A percentile compares a stretch with the other conserved stretches of the same genome.
These are phyloP conservation scores for Theobroma cacao DNA, from an alignment of 345 rosid genomes.

Conservation along the genomic window DNA sequence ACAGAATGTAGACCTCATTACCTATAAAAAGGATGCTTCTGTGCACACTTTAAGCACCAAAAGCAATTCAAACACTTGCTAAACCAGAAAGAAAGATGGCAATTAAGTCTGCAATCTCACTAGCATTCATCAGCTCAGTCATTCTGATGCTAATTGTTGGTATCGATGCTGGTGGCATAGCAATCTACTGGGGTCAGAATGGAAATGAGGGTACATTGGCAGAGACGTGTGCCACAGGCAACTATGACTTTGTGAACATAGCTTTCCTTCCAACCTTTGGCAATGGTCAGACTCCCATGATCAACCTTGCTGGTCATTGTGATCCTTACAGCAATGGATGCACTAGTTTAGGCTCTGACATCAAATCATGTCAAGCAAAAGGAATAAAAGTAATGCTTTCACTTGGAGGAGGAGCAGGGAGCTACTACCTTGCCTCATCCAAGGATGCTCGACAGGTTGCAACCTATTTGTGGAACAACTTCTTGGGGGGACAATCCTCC, in stretches of 20 bases:
- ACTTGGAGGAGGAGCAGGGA: conserved; percentile 3
- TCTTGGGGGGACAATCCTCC: background rate
- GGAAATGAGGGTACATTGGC: conserved; percentile 12
- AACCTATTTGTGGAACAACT: conserved; percentile 4
- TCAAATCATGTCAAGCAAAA: conserved; percentile 12
- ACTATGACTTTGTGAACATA: conserved; percentile 5
- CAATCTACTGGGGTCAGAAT: conserved; percentile 13
- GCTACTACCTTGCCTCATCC: conserved; percentile 1
- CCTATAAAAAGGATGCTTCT: background rate
- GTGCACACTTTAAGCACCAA: background rate
- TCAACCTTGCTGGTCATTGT: conserved; percentile 8
- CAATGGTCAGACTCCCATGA: conserved; percentile 6
- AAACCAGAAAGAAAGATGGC: background rate
- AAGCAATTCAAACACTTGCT: background rate
- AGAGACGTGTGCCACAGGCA: conserved; percentile 2
- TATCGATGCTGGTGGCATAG: background rate
- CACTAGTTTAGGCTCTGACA: conserved; percentile 3
- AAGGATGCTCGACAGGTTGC: background rate
- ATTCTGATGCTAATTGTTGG: background rate
- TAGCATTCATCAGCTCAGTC: background rate
- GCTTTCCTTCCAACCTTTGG: conserved; percentile 11
- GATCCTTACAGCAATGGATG: conserved; percentile 5
- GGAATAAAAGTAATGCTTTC: conserved; percentile 5
- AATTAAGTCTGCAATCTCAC: background rate
- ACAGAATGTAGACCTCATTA: background rate